Conservation (phyloP, 2,329 filamentous ascomycete genomes). For the Fusarium circinatum region DNA sequence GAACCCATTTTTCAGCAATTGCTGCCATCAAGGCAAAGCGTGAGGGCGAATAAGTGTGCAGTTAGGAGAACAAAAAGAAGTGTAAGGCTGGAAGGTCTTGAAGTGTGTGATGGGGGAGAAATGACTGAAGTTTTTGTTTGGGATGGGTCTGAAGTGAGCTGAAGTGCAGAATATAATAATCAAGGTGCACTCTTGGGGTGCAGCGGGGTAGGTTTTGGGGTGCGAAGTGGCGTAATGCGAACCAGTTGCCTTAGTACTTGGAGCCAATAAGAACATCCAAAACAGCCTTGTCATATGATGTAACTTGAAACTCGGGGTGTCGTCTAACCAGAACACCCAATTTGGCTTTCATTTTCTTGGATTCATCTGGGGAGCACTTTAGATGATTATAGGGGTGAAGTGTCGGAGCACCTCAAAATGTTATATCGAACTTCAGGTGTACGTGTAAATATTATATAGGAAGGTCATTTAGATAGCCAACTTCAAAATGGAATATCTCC, state of each 20-base stretch:
- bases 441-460: neutral
- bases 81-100: rapidly evolving
- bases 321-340: rapidly evolving
- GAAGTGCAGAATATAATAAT: neutral
- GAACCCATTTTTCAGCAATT: no score
- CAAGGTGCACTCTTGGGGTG: neutral
- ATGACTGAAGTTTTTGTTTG: no score
- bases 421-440: neutral
- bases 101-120: no score
- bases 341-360: neutral
- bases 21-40: neutral
- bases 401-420: neutral
- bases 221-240: neutral
- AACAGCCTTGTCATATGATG: neutral
- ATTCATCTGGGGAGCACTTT: rapidly evolving
- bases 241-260: neutral
- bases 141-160: neutral
- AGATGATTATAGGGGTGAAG: rapidly evolving
- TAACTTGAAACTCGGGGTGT: neutral
- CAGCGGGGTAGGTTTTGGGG: neutral
- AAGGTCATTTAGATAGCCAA: neutral
- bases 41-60: neutral
- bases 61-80: rapidly evolving
- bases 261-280: neutral
- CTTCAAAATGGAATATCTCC: rapidly evolving